These are phyloP conservation scores for Ajuga reptans DNA, from an alignment of 305 asterid species.

Conservation along the genomic window DNA sequence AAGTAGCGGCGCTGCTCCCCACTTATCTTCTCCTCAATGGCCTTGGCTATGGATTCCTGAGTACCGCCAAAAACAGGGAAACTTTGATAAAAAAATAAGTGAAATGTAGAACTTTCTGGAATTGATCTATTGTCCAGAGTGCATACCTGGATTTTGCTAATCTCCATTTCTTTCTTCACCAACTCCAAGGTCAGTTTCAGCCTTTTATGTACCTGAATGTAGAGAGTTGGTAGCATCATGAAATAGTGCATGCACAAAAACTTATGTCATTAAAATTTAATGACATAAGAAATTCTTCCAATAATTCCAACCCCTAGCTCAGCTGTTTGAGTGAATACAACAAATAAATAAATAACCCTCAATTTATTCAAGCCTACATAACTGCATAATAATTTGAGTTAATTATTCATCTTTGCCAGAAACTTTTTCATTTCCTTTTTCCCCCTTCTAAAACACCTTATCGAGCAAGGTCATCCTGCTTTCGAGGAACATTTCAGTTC, in stretches of 20 bases:
- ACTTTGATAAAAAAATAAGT: not conserved
- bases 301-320: no score
- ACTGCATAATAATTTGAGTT: not conserved
- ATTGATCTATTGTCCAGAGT: constrained; percentile 2
- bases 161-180: constrained; percentile 98
- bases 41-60: constrained; percentile 96
- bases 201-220: constrained; percentile 70
- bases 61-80: constrained; percentile 20
- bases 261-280: not conserved
- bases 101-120: not conserved
- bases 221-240: constrained; percentile 5
- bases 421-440: not conserved
- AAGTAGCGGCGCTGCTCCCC: constrained; percentile 96
- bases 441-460: not conserved
- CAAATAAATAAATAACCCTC: not conserved
- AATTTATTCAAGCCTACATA: not conserved
- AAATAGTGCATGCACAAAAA: constrained; percentile 13
- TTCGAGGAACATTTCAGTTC: not conserved
- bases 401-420: not conserved
- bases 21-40: constrained; percentile 96
- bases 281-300: no score
- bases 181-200: constrained; percentile 76
- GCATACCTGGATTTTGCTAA: constrained; percentile 85
- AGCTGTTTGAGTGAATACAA: no score
- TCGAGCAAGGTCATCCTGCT: not conserved